Evolutionary conservation across 2,329 filamentous ascomycete species (phyloP).

Genomic region (Dryadomyces sulphureus): DNA sequence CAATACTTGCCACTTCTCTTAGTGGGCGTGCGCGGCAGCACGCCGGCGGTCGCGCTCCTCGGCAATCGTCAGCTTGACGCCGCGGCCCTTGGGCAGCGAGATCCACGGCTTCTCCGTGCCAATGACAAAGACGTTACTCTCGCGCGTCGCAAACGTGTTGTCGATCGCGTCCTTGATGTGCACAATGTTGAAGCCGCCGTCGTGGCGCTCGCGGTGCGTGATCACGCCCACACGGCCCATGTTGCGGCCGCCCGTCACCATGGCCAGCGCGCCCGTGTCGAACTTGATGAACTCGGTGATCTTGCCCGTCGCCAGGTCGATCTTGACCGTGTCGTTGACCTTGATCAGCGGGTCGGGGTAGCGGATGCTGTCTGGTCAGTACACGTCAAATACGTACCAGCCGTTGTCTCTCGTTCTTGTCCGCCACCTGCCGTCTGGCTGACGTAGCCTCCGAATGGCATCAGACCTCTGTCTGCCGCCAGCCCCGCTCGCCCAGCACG

Average conservation of each 20-base stretch:
- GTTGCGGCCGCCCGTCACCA: conserved; percentile 99
- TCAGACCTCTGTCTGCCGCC: too few relatives aligned
- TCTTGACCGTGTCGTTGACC: conserved; percentile 99
- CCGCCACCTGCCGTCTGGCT: background rate
- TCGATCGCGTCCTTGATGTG: conserved; percentile 99
- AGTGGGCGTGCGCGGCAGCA: conserved; percentile 41
- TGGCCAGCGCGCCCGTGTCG: conserved; percentile 94
- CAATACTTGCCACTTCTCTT: background rate
- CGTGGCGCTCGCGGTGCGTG: conserved; percentile 99
- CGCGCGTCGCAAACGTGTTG: conserved; percentile 98
- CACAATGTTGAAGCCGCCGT: conserved; percentile 99
- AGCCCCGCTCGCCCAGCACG: too few relatives aligned
- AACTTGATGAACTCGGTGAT: conserved; percentile 97
- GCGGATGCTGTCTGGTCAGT: conserved; percentile 58
- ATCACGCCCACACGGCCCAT: conserved; percentile 99
- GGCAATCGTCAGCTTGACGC: conserved; percentile 98
- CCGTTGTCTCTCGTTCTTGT: conserved; percentile 6
- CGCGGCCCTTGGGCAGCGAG: conserved; percentile 99
- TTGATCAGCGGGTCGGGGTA: conserved; percentile 98
- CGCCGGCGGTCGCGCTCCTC: conserved; percentile 98
- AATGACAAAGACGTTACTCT: conserved; percentile 99
- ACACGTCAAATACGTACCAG: conserved; percentile 19
- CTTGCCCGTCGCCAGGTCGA: conserved; percentile 93
- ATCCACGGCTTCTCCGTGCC: conserved; percentile 98
- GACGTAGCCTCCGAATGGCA: background rate